phyloP scores from a whole-genome alignment of 768 basidiomycete genomes.

The Scleroderma citrinum region DNA sequence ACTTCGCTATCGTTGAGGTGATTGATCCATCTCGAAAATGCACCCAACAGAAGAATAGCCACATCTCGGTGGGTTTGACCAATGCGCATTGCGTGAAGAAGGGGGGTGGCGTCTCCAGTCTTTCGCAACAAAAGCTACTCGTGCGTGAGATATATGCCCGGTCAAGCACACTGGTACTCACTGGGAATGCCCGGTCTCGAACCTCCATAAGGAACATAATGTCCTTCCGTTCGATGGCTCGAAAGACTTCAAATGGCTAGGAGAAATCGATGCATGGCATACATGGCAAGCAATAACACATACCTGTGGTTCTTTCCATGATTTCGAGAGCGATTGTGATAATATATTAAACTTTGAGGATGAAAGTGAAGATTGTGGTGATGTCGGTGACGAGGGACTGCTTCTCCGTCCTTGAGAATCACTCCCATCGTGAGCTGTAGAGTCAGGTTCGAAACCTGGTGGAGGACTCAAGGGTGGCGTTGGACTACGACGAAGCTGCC shows the following conservation, averaged over 20 bases:
- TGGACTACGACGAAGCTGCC: constrained; percentile 45
- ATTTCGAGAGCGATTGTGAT: constrained; percentile 7
- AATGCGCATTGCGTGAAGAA: constrained; percentile 86
- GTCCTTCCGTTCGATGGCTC: constrained; percentile 83
- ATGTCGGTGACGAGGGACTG: constrained; percentile 17
- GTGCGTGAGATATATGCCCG: not conserved
- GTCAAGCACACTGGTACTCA: constrained; percentile 31
- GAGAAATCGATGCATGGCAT: not conserved
- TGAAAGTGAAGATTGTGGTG: constrained; percentile 11
- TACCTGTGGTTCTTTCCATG: constrained; percentile 55
- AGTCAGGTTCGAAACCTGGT: constrained; percentile 8
- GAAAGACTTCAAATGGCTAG: constrained; percentile 63
- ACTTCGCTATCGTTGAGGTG: constrained; percentile 80
- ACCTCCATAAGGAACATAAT: constrained; percentile 79
- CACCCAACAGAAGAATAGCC: constrained; percentile 81
- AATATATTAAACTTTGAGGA: constrained; percentile 13
- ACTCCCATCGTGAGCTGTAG: constrained; percentile 9
- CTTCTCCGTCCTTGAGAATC: constrained; percentile 11
- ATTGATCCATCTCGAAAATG: constrained; percentile 90
- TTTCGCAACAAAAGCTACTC: constrained; percentile 72
- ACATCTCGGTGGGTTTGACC: constrained; percentile 73
- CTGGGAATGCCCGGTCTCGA: constrained; percentile 73
- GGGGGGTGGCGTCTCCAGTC: constrained; percentile 79
- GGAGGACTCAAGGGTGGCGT: constrained; percentile 29
- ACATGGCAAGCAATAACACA: constrained; percentile 3